A percentile compares a stretch with the other conserved stretches of the same genome.
These are phyloP conservation scores for Penicillium argentinense DNA, from an alignment of 495 filamentous ascomycete species.

Conservation along the genomic window DNA sequence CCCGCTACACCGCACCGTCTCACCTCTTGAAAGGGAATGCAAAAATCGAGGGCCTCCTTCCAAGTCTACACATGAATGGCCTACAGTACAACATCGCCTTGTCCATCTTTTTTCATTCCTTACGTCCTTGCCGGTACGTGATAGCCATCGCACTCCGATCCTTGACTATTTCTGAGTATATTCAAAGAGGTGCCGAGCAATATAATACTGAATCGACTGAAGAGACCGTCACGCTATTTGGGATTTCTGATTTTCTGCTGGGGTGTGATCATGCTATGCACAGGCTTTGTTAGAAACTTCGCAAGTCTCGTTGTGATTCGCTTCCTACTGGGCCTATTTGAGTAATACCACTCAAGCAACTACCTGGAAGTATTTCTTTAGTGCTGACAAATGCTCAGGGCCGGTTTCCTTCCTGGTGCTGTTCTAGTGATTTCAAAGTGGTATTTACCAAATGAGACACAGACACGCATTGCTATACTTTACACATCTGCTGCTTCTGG, in stretches of 20 bases:
- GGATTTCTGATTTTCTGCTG: constrained; percentile 30
- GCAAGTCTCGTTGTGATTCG: constrained; percentile 17
- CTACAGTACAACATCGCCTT: constrained; percentile 33
- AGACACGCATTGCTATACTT: constrained; percentile 66
- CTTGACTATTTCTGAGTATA: neutral
- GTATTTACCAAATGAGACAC: constrained; percentile 62
- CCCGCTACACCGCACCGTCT: too few species aligned
- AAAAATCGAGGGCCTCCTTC: constrained; percentile 19
- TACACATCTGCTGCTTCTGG: constrained; percentile 64
- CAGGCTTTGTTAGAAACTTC: constrained; percentile 41
- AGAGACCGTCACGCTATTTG: constrained; percentile 18
- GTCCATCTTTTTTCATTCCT: constrained; percentile 40
- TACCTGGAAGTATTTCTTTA: neutral
- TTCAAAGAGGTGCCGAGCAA: constrained; percentile 28
- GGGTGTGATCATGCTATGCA: constrained; percentile 45
- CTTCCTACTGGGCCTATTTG: constrained; percentile 21
- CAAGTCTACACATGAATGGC: constrained; percentile 5
- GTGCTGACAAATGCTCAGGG: too few species aligned
- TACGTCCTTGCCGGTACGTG: constrained; percentile 25
- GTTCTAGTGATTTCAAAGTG: constrained; percentile 70
- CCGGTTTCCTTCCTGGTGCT: constrained; percentile 65
- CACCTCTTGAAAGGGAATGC: constrained; percentile 12
- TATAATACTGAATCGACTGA: constrained; percentile 18
- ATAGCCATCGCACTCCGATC: neutral
- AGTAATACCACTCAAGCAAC: constrained; percentile 4